Evolutionary conservation across 305 asterid genomes (phyloP), one percentile per base, ranked within the genome.

Genomic region (Solanum hybrid): DNA sequence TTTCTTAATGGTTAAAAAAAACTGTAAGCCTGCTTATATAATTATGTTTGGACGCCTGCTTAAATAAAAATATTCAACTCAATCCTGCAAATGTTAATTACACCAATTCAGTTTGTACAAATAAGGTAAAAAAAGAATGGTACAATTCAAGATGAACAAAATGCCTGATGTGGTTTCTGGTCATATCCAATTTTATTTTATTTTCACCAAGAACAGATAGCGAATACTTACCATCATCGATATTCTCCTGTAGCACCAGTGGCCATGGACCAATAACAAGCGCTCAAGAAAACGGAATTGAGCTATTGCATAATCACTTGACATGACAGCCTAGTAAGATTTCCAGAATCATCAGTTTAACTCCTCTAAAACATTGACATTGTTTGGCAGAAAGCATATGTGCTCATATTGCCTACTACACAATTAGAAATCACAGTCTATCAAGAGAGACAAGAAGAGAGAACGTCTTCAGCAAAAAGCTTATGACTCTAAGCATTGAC

Each of bases 211-310:
- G 88, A n/a, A 83, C 20, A 17, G 78, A 75, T 37, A 37, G 41
- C 31, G 81, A 70, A 34, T 72, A n/a, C 80, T 88, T 93, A 97
- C 99, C 99, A 97, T 97, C 98, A 97, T 89, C 14, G 99, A 93
- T 94, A 97, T 95, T 91, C 99, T 93, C 92, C 99, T 92, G 93
- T 97, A 96, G 95, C 98, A 97, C 99, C 99, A 97, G 94, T 97
- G 99, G 76, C 99, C 99, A 77, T 97, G 99, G 91, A 97, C 98
- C 96, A 97, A 90, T 93, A 97, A 82, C 81, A 97, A 94, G 70
- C 98, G 97, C 93, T 97, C 99, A 13, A 97, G 98, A 93, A 94
- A 97, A 91, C 96, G 95, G 89, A 97, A 97, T 90, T 97, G 99
- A 36, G 99, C 99, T 88, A 97, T 94, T 86, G 98, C 92, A 88